Evolutionary conservation across 148 eudicot genomes (phyloP), one percentile per base, ranked within the genome.

Genomic region (Arbutus unedo): DNA sequence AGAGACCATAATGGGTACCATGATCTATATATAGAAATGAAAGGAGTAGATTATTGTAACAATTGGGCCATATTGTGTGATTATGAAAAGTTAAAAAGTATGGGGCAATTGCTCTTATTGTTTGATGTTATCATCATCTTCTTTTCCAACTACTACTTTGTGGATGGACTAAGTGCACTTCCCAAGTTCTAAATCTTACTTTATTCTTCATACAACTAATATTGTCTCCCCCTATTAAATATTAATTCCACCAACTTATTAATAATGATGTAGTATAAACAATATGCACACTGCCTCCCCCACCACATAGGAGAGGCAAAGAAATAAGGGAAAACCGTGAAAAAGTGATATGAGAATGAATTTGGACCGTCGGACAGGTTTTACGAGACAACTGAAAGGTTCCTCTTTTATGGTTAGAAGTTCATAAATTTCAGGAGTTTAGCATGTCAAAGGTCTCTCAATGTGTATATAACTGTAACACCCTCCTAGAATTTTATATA

Each of bases 191-290:
- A 60, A 64, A 4, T 19, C 4, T n/a, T 64, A 23, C 70, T 16
- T 64, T 64, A 64, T 64, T 64, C 70, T 23, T 64, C 71, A 66
- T 25, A 66, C 71, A 66, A 16, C 71, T 66, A 66, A 66, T 31
- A 43, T 16, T 66, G 71, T 66, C 43, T 43, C 56, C 18, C 71
- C 38, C 38, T 31, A 31, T 31, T 31, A 31, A 31, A 31, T 11
- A 66, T 66, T 25, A 66, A 66, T 11, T 11, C 43, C 7, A 66
- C 18, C 43, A 66, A 31, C 43, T 66, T 66, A 66, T 66, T 66
- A 31, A 31, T 66, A 31, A 31, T 31, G 38, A 31, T 31, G 38
- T 31, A 31, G 38, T 0, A 31, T 31, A 31, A 31, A 31, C 38
- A 31, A 31, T 31, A 31, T 31, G 38, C 38, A 31, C 38, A 31